Evolutionary conservation across 2,329 filamentous ascomycete genomes (phyloP), one percentile per base, ranked within the genome.

Genomic region (Cladosporium oxysporum): DNA sequence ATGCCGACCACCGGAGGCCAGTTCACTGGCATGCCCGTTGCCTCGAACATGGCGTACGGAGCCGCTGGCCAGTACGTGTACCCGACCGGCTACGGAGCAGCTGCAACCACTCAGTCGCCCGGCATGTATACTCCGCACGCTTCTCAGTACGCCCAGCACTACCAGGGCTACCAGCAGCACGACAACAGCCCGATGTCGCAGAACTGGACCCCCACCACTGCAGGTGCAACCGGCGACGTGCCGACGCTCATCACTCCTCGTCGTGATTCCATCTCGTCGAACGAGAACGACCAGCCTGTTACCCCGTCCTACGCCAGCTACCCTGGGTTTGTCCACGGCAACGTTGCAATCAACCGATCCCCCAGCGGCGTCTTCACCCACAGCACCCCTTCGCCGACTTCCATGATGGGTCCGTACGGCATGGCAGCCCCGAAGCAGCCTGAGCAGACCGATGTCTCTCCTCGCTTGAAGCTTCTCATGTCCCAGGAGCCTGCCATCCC

Each of bases 401-500:
- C 83, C 65, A 72, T 83, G 71, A 72, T 78, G 16, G 79, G 78
- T 63, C 75, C 76, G 2, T 83, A 83, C 71, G 75, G 81, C 68
- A 78, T 81, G 71, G 74, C 78, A 23, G 64, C 74, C 28, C 69
- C 68, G 47, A 78, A 78, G 74, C 73, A 76, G 67, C 71, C 71
- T 3, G 76, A 77, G 66, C 71, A 72, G 69, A 76, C 79, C 62
- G 78, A 79, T 23, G 76, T 83, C 62, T 78, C 82, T 28, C 78
- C 81, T 18, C 77, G 80, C 53, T 75, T 84, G 66, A 78, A 82
- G 74, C 74, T 79, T 52, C 73, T 83, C 50, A 72, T 84, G 50
- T 71, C 89, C 73, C 87, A 91, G 75, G 89, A 93, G n/a, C 95
- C 95, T 21, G 79, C 88, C 0, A 91, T 99, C 68, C 95, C 95